Conservation (phyloP, 106 monocot species). For the Xerophyta viscosa region DNA sequence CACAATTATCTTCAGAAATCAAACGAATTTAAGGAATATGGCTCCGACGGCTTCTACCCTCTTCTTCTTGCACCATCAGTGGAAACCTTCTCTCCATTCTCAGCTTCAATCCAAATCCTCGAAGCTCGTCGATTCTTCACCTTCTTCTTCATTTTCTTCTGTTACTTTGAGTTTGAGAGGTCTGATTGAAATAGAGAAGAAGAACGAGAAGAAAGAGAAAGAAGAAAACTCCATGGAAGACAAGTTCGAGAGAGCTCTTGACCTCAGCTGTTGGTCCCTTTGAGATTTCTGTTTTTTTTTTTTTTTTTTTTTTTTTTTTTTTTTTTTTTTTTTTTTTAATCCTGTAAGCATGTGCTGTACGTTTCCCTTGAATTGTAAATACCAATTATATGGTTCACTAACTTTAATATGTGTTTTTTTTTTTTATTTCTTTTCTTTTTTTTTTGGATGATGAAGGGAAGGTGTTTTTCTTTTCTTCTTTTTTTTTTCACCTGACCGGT, state of each 20-base stretch:
- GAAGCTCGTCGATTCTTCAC: no score
- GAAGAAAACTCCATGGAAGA: not conserved
- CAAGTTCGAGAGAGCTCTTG: constrained; percentile 8
- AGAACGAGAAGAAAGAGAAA: not conserved
- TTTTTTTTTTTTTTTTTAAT: no score
- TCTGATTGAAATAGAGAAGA: not conserved
- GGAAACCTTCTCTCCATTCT: not conserved
- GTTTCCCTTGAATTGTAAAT: no score
- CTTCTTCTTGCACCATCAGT: constrained; percentile 7
- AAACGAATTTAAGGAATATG: not conserved
- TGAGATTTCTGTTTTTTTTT: constrained; percentile 2
- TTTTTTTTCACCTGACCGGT: no score
- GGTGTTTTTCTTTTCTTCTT: no score
- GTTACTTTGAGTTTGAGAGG: not conserved
- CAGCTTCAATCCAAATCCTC: not conserved
- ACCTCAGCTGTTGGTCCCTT: constrained; percentile 5
- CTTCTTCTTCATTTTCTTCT: not conserved
- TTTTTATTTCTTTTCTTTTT: no score
- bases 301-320: not conserved
- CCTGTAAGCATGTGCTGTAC: no score
- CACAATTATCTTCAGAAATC: not conserved
- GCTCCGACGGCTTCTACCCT: constrained; percentile 5
- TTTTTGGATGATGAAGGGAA: no score
- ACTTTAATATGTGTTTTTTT: no score
- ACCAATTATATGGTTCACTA: no score